Percentiles rank a stretch among this genome's conserved stretches.
Evolutionary conservation across 805 yeast species (phyloP).

Genomic region (Saccharomycopsis schoenii): DNA sequence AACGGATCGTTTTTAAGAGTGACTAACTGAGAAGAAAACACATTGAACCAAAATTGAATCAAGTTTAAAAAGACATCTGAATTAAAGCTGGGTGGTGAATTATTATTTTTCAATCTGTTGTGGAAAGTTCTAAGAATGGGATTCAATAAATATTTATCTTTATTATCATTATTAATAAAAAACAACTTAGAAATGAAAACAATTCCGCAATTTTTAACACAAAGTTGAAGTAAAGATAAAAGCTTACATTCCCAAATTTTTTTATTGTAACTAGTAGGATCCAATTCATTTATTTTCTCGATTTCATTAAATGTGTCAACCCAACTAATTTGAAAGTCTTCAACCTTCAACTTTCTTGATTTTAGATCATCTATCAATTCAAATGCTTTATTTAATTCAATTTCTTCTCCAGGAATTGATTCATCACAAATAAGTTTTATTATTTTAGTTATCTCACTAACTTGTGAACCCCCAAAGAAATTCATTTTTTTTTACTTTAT

Average conservation of each 20-base stretch:
- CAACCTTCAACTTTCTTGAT: conserved; percentile 67
- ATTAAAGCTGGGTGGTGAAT: background rate
- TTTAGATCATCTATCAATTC: conserved; percentile 85
- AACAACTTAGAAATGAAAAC: conserved; percentile 75
- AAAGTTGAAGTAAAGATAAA: conserved; percentile 69
- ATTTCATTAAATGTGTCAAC: conserved; percentile 56
- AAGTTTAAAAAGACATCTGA: background rate
- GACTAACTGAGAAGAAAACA: conserved; percentile 6
- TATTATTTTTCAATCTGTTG: background rate
- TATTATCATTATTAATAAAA: conserved; percentile 44
- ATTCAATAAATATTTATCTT: background rate
- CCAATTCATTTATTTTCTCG: conserved; percentile 72
- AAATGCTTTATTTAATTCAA: conserved; percentile 54
- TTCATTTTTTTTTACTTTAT: background rate
- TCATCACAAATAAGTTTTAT: conserved; percentile 26
- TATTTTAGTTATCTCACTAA: background rate
- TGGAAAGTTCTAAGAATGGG: background rate
- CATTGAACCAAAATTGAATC: conserved; percentile 4
- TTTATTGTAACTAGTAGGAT: conserved; percentile 30
- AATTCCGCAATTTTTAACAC: conserved; percentile 87
- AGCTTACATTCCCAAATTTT: conserved; percentile 24
- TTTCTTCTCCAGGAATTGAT: conserved; percentile 67
- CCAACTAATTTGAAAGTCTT: conserved; percentile 75
- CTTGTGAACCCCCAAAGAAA: background rate
- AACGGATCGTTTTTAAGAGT: conserved; percentile 12